Conservation (phyloP, 352 stramenopile genomes). For the Globisporangium irregulare region DNA sequence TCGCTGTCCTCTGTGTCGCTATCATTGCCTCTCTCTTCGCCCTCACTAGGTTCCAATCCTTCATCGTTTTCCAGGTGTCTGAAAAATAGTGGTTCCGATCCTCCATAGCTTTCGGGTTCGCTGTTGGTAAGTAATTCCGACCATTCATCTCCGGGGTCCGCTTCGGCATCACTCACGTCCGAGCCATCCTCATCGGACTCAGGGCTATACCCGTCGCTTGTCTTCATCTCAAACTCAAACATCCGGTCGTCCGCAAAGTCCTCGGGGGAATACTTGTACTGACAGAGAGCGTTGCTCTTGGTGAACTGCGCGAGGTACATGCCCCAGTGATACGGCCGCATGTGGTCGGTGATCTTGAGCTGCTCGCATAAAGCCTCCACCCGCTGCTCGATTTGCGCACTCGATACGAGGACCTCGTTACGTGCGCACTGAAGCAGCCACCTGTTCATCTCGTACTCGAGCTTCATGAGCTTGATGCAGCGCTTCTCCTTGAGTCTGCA, state of each 20-base stretch:
- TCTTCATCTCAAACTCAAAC: no score
- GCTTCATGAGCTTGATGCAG: conserved; percentile 46
- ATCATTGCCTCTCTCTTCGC: neutral
- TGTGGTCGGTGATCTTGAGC: conserved; percentile 19
- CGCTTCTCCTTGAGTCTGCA: conserved; percentile 14
- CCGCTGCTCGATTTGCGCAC: conserved; percentile 32
- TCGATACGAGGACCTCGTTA: conserved; percentile 21
- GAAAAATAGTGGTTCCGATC: no score
- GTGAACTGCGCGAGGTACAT: conserved; percentile 57
- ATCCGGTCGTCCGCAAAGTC: neutral
- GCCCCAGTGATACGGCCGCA: conserved; percentile 49
- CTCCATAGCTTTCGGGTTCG: no score
- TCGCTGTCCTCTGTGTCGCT: neutral
- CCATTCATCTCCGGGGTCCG: no score
- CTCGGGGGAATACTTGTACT: conserved; percentile 4
- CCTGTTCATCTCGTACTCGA: conserved; percentile 40
- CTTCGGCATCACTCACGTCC: neutral
- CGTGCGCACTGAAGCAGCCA: conserved; percentile 46
- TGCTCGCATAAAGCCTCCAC: conserved; percentile 35
- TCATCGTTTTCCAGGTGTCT: no score
- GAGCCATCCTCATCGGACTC: neutral
- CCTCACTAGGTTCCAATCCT: neutral
- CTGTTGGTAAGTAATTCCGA: no score
- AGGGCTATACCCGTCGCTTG: no score
- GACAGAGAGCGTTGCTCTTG: conserved; percentile 32